Evolutionary conservation across 495 filamentous ascomycete genomes (phyloP).

Genomic region (Hamigera avellanea): DNA sequence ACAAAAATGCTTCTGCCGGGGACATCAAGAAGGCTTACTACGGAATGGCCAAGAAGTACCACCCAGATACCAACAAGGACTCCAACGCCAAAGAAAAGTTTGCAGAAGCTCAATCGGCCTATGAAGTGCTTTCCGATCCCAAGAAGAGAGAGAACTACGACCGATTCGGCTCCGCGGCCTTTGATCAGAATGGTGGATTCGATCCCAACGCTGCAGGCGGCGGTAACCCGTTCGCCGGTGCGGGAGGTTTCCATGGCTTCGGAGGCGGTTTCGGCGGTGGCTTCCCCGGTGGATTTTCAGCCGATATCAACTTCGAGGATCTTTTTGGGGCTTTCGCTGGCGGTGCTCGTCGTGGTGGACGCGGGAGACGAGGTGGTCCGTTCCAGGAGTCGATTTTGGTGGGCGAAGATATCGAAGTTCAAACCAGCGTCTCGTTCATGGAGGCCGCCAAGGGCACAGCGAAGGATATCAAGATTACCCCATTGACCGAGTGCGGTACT

Average conservation of each 20-base stretch:
- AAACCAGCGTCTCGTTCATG: slow-evolving; percentile 86
- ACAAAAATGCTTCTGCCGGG: slow-evolving; percentile 60
- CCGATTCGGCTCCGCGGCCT: slow-evolving; percentile 76
- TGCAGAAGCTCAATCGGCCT: slow-evolving; percentile 78
- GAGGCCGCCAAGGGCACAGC: slow-evolving; percentile 83
- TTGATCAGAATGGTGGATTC: slow-evolving; percentile 65
- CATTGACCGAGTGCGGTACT: slow-evolving; percentile 64
- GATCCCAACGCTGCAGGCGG: slow-evolving; percentile 51
- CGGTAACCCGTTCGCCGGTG: slow-evolving; percentile 51
- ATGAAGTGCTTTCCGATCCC: slow-evolving; percentile 82
- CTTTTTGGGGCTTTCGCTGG: slow-evolving; percentile 80
- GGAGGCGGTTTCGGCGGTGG: slow-evolving; percentile 43
- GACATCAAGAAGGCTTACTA: slow-evolving; percentile 99
- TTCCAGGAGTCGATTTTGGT: slow-evolving; percentile 71
- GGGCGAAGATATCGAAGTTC: slow-evolving; percentile 89
- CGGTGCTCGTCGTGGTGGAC: slow-evolving; percentile 43
- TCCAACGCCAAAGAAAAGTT: slow-evolving; percentile 86
- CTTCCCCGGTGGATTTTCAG: slow-evolving; percentile 49
- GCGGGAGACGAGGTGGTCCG: slow-evolving; percentile 40
- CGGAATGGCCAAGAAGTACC: slow-evolving; percentile 93
- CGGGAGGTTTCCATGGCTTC: slow-evolving; percentile 39
- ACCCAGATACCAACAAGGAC: slow-evolving; percentile 97
- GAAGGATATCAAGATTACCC: slow-evolving; percentile 68
- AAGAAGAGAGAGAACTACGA: slow-evolving; percentile 89
- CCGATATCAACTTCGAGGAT: slow-evolving; percentile 90